Conservation (phyloP, 169 alveolate genomes). For the Plasmodium inui region DNA sequence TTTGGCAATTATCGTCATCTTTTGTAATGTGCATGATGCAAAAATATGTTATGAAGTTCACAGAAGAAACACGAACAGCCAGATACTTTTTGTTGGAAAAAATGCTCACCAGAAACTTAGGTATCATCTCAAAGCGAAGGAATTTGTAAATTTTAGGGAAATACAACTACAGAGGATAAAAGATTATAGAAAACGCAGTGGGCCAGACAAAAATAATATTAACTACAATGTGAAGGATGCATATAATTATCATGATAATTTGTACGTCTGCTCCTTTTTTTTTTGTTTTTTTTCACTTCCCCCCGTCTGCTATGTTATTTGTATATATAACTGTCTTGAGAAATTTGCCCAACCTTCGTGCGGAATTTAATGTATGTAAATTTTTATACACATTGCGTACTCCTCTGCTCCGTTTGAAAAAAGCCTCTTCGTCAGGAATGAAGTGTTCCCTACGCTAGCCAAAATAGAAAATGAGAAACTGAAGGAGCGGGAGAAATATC, state of each 20-base stretch:
- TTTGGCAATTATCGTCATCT: not conserved
- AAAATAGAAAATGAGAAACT: conserved; percentile 66
- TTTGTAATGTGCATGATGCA: conserved; percentile 27
- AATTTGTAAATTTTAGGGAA: conserved; percentile 48
- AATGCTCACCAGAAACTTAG: not conserved
- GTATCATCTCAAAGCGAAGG: conserved; percentile 15
- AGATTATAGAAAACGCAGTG: conserved; percentile 43
- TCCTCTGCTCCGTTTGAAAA: not conserved
- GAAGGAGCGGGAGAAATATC: conserved; percentile 37
- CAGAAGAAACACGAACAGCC: not conserved
- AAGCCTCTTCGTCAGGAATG: conserved; percentile 69
- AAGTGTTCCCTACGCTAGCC: conserved; percentile 69
- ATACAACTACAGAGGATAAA: conserved; percentile 37
- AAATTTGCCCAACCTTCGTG: not conserved
- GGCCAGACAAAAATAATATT: conserved; percentile 57
- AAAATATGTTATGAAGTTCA: conserved; percentile 11
- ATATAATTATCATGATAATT: conserved; percentile 56
- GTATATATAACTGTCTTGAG: not conserved
- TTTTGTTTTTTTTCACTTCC: not conserved
- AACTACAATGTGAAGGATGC: conserved; percentile 65
- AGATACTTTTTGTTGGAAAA: conserved; percentile 13
- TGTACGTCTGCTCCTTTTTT: conserved; percentile 15
- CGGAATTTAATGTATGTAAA: not conserved
- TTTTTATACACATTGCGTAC: not conserved
- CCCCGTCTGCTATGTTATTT: not conserved